Evolutionary conservation across 2,329 filamentous ascomycete species (phyloP), one percentile per base, ranked within the genome.

Genomic region (Ophiostoma pallidulum): DNA sequence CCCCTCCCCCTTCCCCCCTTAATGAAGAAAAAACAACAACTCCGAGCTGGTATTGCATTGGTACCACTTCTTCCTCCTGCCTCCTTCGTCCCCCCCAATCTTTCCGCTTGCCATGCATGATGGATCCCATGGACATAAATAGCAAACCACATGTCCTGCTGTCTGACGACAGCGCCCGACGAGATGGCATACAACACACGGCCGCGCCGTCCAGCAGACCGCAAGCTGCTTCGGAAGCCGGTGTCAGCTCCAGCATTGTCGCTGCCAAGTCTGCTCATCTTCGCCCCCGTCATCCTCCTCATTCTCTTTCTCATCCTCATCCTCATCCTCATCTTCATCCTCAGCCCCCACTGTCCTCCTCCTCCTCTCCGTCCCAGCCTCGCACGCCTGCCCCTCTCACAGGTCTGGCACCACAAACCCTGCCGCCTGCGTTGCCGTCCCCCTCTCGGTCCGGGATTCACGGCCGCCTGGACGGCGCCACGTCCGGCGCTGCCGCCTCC

Each of bases 41-140:
- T 48, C 45, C 53, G 44, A 52, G 50, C 46, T 51, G 51, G 48
- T 51, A 50, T 51, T 52, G 52, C 51, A 56, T 56, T 52, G 51
- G 55, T 56, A 53, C 53, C 45, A 52, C 51, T 37, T 46, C 37
- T n/a, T n/a, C n/a, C n/a, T n/a, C 45, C 47, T 47, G 47, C 52
- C 48, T 39, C 37, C 47, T 22, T 24, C n/a, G n/a, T n/a, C n/a
- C n/a, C 35, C 41, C 42, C 50, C 40, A 51, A 37, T 41, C 41
- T 47, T 35, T 19, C 38, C 29, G 42, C 42, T 41, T 38, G 41
- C 48, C 40, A 41, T 47, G 45, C 46, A 50, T 48, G 42, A 51
- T 54, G 51, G 54, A 51, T 45, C 47, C 49, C 51, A 49, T 51
- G 54, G 47, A 53, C 51, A 53, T 53, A 55, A 53, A 53, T 58